phyloP scores from a whole-genome alignment of 257 asterid genomes.

The Solanum chiquidenum region DNA sequence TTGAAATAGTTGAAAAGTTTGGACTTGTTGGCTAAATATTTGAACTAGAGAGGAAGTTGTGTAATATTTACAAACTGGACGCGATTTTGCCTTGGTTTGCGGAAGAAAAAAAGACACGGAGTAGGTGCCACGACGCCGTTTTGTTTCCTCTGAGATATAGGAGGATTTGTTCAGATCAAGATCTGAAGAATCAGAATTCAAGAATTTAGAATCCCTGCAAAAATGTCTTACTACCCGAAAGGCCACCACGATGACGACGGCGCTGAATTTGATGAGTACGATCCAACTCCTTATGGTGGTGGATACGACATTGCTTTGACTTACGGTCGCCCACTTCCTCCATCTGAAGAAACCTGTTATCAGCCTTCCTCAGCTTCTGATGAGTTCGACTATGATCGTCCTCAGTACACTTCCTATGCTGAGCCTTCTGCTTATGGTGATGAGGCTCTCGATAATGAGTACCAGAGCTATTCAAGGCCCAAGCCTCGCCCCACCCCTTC shows the following conservation, averaged over 20 bases:
- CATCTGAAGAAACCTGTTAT: constrained; percentile 73
- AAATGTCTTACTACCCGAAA: constrained; percentile 69
- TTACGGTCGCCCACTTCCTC: constrained; percentile 73
- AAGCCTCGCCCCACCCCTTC: constrained; percentile 41
- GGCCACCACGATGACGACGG: constrained; percentile 54
- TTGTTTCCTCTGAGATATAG: neutral
- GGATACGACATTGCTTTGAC: constrained; percentile 64
- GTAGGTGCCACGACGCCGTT: neutral
- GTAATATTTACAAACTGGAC: neutral
- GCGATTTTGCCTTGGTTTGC: neutral
- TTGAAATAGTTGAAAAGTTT: neutral
- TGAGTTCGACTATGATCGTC: constrained; percentile 68
- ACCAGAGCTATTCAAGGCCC: constrained; percentile 65
- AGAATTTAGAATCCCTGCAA: neutral
- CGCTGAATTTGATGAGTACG: constrained; percentile 76
- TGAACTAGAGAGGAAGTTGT: neutral
- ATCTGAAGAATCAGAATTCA: neutral
- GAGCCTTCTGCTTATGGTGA: constrained; percentile 74
- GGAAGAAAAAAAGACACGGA: neutral
- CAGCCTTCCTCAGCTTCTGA: constrained; percentile 42
- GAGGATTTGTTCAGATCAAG: neutral
- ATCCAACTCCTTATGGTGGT: constrained; percentile 83
- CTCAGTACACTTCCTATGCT: constrained; percentile 55
- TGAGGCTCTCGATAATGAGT: constrained; percentile 68
- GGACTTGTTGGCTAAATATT: neutral